Percentiles rank a stretch among this genome's conserved stretches.
Conservation (phyloP, 2,329 filamentous ascomycete species). For the Aurifilum marmelostoma region DNA sequence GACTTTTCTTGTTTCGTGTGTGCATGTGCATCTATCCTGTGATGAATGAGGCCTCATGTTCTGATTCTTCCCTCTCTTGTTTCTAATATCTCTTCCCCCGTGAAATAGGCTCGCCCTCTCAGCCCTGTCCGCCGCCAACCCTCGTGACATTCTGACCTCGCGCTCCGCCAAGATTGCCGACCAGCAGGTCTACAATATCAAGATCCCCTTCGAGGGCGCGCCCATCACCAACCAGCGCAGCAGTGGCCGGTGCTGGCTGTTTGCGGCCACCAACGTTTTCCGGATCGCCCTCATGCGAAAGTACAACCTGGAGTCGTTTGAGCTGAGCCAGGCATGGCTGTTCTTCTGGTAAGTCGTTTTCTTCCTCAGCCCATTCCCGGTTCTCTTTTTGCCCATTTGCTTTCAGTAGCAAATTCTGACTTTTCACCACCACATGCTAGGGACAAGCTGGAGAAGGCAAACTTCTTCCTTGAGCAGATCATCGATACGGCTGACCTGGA, state of each 20-base stretch:
- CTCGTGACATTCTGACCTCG: constrained; percentile 67
- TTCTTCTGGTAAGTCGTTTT: constrained; percentile 69
- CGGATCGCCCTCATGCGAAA: constrained; percentile 86
- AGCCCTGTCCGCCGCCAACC: constrained; percentile 70
- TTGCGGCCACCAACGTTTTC: constrained; percentile 89
- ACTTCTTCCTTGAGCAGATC: constrained; percentile 85
- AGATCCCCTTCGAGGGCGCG: constrained; percentile 78
- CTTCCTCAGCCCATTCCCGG: too few relatives aligned
- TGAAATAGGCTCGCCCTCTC: constrained; percentile 69
- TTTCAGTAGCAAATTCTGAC: neutral
- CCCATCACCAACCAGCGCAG: constrained; percentile 85
- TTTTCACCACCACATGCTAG: neutral
- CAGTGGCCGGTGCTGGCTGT: constrained; percentile 88
- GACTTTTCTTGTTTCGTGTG: too few relatives aligned
- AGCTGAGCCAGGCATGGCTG: constrained; percentile 85
- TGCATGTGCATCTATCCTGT: too few relatives aligned
- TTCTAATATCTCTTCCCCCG: neutral
- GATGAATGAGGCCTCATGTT: neutral
- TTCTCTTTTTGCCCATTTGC: too few relatives aligned
- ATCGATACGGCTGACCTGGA: constrained; percentile 73
- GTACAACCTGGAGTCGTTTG: constrained; percentile 76
- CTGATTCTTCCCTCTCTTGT: neutral
- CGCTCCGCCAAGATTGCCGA: constrained; percentile 66
- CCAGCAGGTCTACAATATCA: constrained; percentile 81
- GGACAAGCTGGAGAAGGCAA: constrained; percentile 89